These are phyloP conservation scores for Tolypocladium inflatum DNA, from an alignment of 2,329 filamentous ascomycete species.

Conservation along the genomic window DNA sequence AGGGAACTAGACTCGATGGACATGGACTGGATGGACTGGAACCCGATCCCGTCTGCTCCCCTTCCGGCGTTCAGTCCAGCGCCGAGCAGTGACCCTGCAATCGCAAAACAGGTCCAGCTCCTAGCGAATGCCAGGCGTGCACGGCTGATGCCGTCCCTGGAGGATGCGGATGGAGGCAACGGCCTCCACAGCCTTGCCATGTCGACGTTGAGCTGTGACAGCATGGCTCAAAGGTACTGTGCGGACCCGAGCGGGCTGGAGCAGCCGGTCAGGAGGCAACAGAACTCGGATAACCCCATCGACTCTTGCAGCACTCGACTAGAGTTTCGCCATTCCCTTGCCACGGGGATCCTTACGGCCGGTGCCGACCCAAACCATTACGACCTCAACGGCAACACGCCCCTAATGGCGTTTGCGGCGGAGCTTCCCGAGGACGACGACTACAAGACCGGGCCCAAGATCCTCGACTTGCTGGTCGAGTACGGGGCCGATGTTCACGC, in stretches of 20 bases:
- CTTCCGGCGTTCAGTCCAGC: conserved; percentile 1
- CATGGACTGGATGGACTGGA: background rate
- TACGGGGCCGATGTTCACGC: conserved; percentile 36
- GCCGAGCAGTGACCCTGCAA: conserved; percentile 1
- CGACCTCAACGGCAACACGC: conserved; percentile 40
- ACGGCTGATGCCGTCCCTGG: conserved; percentile 6
- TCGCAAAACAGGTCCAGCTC: conserved; percentile 11
- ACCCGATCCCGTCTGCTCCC: conserved; percentile 1
- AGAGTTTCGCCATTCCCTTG: conserved; percentile 13
- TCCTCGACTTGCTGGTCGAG: conserved; percentile 33
- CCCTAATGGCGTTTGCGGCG: conserved; percentile 44
- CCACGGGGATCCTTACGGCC: conserved; percentile 21
- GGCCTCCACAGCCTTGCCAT: conserved; percentile 49
- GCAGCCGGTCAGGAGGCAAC: conserved; percentile 3
- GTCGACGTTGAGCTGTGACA: conserved; percentile 33
- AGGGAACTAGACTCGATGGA: conserved; percentile 2
- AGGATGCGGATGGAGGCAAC: conserved; percentile 38
- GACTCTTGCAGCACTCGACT: conserved; percentile 24
- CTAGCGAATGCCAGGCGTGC: conserved; percentile 12
- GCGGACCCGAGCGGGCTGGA: conserved; percentile 9
- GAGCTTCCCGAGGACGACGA: conserved; percentile 41
- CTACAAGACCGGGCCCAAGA: conserved; percentile 34
- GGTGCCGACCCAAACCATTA: conserved; percentile 43
- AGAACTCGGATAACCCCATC: conserved; percentile 16
- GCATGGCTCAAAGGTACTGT: conserved; percentile 23